Percentiles rank a stretch among this genome's conserved stretches.
phyloP scores from a whole-genome alignment of 2,329 filamentous ascomycete genomes.

The Fusarium goolgardi region DNA sequence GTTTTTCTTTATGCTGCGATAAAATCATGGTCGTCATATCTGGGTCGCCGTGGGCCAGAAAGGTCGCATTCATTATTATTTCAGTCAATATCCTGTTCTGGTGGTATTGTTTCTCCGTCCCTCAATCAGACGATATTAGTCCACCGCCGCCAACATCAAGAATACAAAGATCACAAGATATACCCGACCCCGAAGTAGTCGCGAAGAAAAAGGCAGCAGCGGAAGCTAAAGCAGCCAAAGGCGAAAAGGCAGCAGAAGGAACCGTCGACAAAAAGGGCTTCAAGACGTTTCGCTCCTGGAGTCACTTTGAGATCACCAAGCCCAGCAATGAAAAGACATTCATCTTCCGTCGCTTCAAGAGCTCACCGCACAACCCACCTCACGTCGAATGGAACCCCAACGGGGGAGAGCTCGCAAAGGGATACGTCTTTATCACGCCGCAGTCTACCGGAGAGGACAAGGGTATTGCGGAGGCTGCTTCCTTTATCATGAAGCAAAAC shows the following conservation, averaged over 20 bases:
- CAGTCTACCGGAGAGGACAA: conserved; percentile 15
- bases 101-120: conserved; percentile 16
- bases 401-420: conserved; percentile 38
- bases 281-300: conserved; percentile 32
- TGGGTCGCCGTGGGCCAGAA: conserved; percentile 33
- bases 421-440: conserved; percentile 47
- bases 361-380: conserved; percentile 42
- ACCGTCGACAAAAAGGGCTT: conserved; percentile 5
- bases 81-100: conserved; percentile 24
- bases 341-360: conserved; percentile 42
- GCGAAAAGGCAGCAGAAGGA: background rate
- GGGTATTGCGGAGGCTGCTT: conserved; percentile 28
- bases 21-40: conserved; percentile 33
- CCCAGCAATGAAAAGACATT: conserved; percentile 27
- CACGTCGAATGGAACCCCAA: conserved; percentile 34
- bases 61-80: conserved; percentile 11
- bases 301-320: conserved; percentile 35
- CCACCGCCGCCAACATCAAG: background rate
- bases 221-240: background rate
- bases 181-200: background rate
- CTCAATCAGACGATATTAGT: background rate
- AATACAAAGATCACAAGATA: background rate
- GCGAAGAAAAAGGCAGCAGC: background rate
- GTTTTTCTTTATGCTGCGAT: background rate
- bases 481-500: conserved; percentile 44